A percentile compares a stretch with the other conserved stretches of the same genome.
These are phyloP conservation scores for Puccinia novopanici DNA, from an alignment of 1,284 basidiomycete species.

Conservation along the genomic window DNA sequence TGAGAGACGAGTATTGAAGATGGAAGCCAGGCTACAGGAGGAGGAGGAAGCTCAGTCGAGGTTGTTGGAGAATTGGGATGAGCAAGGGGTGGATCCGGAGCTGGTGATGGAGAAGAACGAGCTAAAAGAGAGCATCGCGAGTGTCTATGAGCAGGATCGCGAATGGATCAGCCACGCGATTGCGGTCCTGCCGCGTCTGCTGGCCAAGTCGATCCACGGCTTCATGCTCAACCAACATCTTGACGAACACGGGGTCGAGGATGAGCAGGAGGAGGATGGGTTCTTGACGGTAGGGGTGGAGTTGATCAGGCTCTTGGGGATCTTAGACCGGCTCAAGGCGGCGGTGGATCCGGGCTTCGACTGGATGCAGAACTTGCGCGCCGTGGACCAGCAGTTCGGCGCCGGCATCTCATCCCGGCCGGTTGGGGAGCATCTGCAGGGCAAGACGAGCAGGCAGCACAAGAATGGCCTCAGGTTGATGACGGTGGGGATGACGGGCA, in stretches of 20 bases:
- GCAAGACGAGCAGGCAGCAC: background rate
- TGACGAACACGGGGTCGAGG: no score
- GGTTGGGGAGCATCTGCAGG: background rate
- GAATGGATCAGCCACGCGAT: background rate
- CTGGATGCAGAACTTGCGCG: background rate
- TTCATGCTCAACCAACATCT: conserved; percentile 1
- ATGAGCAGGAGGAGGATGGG: background rate
- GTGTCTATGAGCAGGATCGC: background rate
- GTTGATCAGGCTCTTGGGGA: background rate
- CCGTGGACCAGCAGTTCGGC: background rate
- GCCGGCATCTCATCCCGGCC: background rate
- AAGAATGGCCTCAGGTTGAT: background rate
- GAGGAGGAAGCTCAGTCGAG: background rate
- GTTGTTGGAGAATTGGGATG: background rate
- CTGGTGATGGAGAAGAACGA: conserved; percentile 1
- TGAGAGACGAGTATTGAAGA: background rate
- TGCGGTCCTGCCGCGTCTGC: background rate
- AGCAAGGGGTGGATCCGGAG: conserved; percentile 5
- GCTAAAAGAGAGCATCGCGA: conserved; percentile 1
- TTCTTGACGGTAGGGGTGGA: background rate
- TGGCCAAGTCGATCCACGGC: background rate
- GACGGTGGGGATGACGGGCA: background rate
- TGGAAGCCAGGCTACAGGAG: background rate
- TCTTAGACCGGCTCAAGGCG: conserved; percentile 1
- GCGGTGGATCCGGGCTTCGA: background rate